Conservation (phyloP, 768 basidiomycete species). For the Boletus rubescentipes region DNA sequence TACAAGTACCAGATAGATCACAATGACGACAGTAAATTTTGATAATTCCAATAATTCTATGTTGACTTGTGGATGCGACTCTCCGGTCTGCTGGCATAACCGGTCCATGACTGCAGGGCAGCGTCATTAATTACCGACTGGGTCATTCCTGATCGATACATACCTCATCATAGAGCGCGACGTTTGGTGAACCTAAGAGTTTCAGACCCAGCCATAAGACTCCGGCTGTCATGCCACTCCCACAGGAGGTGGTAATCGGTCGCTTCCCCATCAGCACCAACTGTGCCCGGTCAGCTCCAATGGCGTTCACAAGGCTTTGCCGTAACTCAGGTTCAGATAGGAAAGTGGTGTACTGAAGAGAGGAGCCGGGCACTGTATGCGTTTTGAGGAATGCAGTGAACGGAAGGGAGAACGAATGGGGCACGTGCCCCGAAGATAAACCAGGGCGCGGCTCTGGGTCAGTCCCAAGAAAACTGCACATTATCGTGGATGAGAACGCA, state of each 20-base stretch:
- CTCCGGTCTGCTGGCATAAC: slow-evolving; percentile 75
- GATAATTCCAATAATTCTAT: slow-evolving; percentile 10
- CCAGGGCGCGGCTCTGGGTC: slow-evolving; percentile 89
- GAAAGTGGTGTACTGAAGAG: slow-evolving; percentile 57
- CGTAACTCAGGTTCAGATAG: slow-evolving; percentile 57
- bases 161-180: slow-evolving; percentile 94
- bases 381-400: slow-evolving; percentile 70
- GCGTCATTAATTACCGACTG: slow-evolving; percentile 18
- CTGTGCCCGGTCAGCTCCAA: slow-evolving; percentile 59
- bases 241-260: slow-evolving; percentile 75
- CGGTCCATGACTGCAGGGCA: slow-evolving; percentile 83
- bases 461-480: slow-evolving; percentile 67
- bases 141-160: slow-evolving; percentile 21
- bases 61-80: slow-evolving; percentile 67
- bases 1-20: slow-evolving; percentile 17
- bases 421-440: slow-evolving; percentile 90
- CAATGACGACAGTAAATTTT: slow-evolving; percentile 1
- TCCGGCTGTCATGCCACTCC: slow-evolving; percentile 98
- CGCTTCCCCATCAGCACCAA: slow-evolving; percentile 59
- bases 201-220: slow-evolving; percentile 92
- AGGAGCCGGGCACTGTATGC: slow-evolving; percentile 33
- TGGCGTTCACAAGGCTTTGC: slow-evolving; percentile 54
- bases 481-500: slow-evolving; percentile 8
- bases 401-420: slow-evolving; percentile 79
- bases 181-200: slow-evolving; percentile 55